A percentile compares a stretch with the other conserved stretches of the same genome.
These are phyloP conservation scores for Volvox africanus DNA, from an alignment of 139 green algal species.

Conservation along the genomic window DNA sequence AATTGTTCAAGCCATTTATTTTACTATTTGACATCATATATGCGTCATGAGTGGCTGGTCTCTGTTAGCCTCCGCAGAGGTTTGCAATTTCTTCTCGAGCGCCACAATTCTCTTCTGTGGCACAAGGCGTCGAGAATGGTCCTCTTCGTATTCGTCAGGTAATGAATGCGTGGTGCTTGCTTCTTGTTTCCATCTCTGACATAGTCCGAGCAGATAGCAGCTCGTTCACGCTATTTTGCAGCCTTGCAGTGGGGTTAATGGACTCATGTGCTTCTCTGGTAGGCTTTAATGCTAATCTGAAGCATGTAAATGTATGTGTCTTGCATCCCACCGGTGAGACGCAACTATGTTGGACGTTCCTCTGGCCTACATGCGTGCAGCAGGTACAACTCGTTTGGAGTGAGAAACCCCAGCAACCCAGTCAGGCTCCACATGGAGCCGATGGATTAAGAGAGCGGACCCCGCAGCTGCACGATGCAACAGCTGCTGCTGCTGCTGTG, in stretches of 20 bases:
- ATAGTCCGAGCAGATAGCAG: too few species aligned
- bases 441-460: background rate
- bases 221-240: too few species aligned
- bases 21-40: too few species aligned
- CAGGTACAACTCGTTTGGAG: background rate
- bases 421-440: background rate
- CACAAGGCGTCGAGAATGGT: background rate
- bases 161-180: too few species aligned
- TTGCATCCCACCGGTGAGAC: too few species aligned
- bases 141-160: background rate
- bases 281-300: too few species aligned
- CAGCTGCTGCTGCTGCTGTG: background rate
- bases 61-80: background rate
- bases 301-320: too few species aligned
- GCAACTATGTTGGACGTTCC: too few species aligned
- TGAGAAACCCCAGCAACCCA: background rate
- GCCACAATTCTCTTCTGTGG: background rate
- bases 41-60: background rate
- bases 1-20: background rate
- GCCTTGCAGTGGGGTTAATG: too few species aligned
- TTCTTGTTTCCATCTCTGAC: too few species aligned
- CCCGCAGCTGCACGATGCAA: background rate
- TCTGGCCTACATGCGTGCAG: background rate
- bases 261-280: too few species aligned
- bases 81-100: background rate